A percentile compares a stretch with the other conserved stretches of the same genome.
phyloP scores from a whole-genome alignment of 768 basidiomycete genomes.

The Leucogyrophana mollusca region DNA sequence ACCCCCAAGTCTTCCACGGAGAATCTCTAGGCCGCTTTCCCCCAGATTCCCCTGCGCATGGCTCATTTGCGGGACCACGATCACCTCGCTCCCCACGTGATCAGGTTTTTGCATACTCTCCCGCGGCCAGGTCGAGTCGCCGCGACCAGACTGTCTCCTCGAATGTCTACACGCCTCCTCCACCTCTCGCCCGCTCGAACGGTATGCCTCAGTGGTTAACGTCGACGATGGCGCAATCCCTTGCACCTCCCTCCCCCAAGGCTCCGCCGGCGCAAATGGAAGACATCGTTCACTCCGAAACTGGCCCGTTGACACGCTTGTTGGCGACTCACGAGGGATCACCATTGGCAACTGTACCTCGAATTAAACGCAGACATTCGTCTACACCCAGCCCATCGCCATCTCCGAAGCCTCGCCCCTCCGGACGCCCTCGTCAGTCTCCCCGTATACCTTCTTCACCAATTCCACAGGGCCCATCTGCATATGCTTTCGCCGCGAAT shows the following conservation, averaged over 20 bases:
- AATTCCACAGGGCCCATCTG: conserved; percentile 1
- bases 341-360: neutral
- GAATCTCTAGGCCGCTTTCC: too few species aligned
- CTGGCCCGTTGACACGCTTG: neutral
- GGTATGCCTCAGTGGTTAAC: conserved; percentile 6
- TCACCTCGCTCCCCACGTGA: neutral
- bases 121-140: neutral
- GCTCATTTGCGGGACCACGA: neutral
- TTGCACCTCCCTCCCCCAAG: neutral
- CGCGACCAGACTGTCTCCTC: neutral
- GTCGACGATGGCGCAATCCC: conserved; percentile 2
- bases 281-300: neutral
- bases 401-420: neutral
- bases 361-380: conserved; percentile 5
- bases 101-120: neutral
- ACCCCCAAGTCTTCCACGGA: too few species aligned
- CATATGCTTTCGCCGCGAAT: conserved; percentile 18
- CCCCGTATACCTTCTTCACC: neutral
- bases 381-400: conserved; percentile 5
- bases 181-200: neutral
- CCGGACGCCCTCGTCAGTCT: too few species aligned
- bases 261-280: neutral
- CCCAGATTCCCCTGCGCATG: neutral
- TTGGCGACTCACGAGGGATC: too few species aligned
- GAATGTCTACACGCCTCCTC: neutral